phyloP scores from a whole-genome alignment of 306 rosid species.

The Inga laurina region DNA sequence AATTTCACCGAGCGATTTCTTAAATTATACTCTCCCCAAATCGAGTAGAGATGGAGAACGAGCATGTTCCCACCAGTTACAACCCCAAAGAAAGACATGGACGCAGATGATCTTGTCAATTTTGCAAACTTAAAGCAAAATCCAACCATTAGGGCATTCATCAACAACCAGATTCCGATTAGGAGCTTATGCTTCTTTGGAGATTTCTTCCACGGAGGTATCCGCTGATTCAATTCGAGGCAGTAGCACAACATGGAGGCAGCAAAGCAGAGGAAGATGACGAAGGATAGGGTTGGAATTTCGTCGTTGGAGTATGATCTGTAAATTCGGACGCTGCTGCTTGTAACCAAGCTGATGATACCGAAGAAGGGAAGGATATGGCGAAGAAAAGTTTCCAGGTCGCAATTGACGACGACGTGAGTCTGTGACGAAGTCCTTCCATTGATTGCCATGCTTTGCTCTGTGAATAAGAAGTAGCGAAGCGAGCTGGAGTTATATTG shows the following conservation, averaged over 20 bases:
- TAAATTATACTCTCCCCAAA: neutral
- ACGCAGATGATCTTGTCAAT: neutral
- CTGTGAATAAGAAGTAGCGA: neutral
- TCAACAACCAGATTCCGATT: neutral
- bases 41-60: conserved; percentile 4
- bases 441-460: neutral
- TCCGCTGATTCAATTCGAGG: neutral
- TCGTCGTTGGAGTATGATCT: neutral
- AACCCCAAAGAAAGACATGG: conserved; percentile 4
- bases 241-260: neutral
- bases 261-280: neutral
- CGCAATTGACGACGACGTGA: neutral
- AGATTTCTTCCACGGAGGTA: neutral
- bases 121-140: neutral
- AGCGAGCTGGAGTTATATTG: neutral
- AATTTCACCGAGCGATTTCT: neutral
- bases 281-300: neutral
- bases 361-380: conserved; percentile 2
- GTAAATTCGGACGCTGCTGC: conserved; percentile 5
- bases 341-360: conserved; percentile 1
- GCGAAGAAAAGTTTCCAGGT: neutral
- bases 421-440: neutral
- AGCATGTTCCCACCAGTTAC: conserved; percentile 4
- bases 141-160: neutral
- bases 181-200: neutral